phyloP scores from a whole-genome alignment of 1,284 basidiomycete species.

The Cutaneotrichosporon cutaneum region DNA sequence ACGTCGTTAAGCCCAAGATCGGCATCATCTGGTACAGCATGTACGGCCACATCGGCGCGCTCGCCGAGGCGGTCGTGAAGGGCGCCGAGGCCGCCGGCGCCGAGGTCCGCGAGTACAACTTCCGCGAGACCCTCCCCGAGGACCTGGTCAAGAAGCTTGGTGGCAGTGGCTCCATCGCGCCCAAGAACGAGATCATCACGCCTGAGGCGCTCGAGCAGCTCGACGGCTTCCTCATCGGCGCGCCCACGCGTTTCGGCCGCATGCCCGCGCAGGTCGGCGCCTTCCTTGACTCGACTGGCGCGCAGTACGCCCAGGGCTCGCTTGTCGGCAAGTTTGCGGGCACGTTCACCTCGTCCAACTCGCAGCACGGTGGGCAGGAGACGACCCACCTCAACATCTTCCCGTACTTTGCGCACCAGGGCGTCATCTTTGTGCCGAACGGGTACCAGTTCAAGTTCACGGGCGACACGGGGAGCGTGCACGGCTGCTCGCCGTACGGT shows the following conservation, averaged over 20 bases:
- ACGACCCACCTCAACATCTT: conserved; percentile 64
- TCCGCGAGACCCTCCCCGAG: conserved; percentile 74
- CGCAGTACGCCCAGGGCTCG: conserved; percentile 65
- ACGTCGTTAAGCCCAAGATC: conserved; percentile 58
- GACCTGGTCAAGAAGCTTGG: conserved; percentile 73
- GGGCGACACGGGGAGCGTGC: conserved; percentile 62
- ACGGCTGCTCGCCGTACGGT: conserved; percentile 65
- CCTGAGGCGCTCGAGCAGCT: conserved; percentile 64
- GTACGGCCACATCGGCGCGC: conserved; percentile 73
- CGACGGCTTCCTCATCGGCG: conserved; percentile 61
- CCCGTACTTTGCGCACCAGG: conserved; percentile 73
- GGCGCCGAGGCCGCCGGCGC: conserved; percentile 73
- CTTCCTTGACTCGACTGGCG: conserved; percentile 71
- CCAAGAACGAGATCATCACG: conserved; percentile 68
- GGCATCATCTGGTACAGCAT: conserved; percentile 79
- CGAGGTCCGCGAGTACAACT: conserved; percentile 67
- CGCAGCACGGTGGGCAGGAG: conserved; percentile 54
- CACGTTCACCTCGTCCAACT: conserved; percentile 39
- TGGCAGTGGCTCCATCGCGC: conserved; percentile 57
- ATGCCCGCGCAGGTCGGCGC: conserved; percentile 54
- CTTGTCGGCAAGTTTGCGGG: conserved; percentile 71
- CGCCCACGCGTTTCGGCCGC: conserved; percentile 70
- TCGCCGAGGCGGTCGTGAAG: conserved; percentile 72
- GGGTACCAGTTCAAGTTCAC: conserved; percentile 66
- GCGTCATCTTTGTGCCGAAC: conserved; percentile 63